These are phyloP conservation scores for Taphrina deformans DNA, from an alignment of 1,139 yeast species.

Conservation along the genomic window DNA sequence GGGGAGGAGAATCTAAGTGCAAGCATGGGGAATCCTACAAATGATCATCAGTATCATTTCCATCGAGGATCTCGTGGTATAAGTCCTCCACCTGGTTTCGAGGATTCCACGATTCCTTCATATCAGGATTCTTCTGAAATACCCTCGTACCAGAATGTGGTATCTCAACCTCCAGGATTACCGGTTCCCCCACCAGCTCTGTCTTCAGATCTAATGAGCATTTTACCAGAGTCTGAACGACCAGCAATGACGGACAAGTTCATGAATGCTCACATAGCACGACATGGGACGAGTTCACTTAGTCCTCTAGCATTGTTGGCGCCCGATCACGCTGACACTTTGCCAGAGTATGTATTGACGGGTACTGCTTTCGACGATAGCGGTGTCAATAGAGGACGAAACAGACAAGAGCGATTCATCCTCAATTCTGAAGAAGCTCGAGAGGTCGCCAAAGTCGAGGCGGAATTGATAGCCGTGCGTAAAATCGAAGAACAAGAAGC, in stretches of 20 bases:
- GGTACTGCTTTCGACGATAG: neutral
- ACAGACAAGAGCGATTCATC: neutral
- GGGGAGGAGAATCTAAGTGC: neutral
- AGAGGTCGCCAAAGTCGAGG: conserved; percentile 4
- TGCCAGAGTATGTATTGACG: conserved; percentile 7
- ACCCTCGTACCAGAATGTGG: conserved; percentile 13
- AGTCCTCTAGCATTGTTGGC: conserved; percentile 11
- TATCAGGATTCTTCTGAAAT: conserved; percentile 10
- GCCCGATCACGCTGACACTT: conserved; percentile 16
- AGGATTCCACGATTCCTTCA: conserved; percentile 8
- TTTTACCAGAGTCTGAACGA: conserved; percentile 3
- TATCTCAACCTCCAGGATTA: conserved; percentile 5
- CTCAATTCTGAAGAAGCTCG: neutral
- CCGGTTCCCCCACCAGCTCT: neutral
- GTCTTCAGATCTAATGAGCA: neutral
- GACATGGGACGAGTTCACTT: conserved; percentile 2
- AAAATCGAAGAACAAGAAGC: neutral
- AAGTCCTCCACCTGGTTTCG: conserved; percentile 23
- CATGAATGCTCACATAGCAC: conserved; percentile 17
- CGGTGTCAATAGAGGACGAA: neutral
- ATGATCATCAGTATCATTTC: conserved; percentile 6
- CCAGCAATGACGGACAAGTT: conserved; percentile 22
- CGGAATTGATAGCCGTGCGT: conserved; percentile 2
- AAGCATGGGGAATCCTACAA: neutral
- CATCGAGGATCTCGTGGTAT: conserved; percentile 21